These are phyloP conservation scores for Trametes sanguinea DNA, from an alignment of 768 basidiomycete genomes.

Conservation along the genomic window DNA sequence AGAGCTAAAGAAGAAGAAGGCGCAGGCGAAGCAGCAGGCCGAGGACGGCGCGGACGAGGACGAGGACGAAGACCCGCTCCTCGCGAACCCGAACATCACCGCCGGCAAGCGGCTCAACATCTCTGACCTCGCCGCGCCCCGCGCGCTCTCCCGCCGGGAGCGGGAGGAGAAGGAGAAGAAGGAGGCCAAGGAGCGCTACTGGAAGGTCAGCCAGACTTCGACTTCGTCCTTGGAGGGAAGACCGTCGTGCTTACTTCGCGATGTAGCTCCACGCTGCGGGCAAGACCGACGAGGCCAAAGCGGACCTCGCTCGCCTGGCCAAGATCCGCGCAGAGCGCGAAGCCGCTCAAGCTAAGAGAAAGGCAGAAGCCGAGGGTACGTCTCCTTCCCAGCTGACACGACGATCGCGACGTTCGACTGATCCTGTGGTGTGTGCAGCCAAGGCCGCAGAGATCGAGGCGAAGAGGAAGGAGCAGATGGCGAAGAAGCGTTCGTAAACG, in stretches of 20 bases:
- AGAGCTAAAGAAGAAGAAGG: constrained; percentile 82
- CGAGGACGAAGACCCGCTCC: constrained; percentile 62
- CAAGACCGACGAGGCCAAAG: constrained; percentile 89
- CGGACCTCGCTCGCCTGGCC: constrained; percentile 82
- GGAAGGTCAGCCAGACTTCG: constrained; percentile 58
- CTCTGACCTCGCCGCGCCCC: constrained; percentile 66
- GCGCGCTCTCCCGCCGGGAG: constrained; percentile 65
- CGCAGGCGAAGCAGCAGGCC: constrained; percentile 47
- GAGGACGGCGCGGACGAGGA: constrained; percentile 38
- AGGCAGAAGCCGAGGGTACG: constrained; percentile 85
- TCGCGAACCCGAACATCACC: constrained; percentile 76
- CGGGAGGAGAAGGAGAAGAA: constrained; percentile 91
- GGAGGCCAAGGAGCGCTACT: constrained; percentile 84
- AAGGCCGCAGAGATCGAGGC: constrained; percentile 65
- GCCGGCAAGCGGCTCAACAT: constrained; percentile 75
- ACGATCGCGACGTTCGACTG: not conserved
- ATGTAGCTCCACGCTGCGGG: constrained; percentile 70
- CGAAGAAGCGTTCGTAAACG: constrained; percentile 22
- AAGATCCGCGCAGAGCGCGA: constrained; percentile 89
- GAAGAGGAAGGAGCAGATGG: constrained; percentile 46
- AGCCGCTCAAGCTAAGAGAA: constrained; percentile 81
- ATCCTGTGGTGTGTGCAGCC: constrained; percentile 40
- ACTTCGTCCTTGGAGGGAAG: no score
- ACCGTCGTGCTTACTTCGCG: not conserved
- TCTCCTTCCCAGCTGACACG: not conserved